These are phyloP conservation scores for Curvularia eragrostidis DNA, from an alignment of 2,329 filamentous ascomycete species.

Conservation along the genomic window DNA sequence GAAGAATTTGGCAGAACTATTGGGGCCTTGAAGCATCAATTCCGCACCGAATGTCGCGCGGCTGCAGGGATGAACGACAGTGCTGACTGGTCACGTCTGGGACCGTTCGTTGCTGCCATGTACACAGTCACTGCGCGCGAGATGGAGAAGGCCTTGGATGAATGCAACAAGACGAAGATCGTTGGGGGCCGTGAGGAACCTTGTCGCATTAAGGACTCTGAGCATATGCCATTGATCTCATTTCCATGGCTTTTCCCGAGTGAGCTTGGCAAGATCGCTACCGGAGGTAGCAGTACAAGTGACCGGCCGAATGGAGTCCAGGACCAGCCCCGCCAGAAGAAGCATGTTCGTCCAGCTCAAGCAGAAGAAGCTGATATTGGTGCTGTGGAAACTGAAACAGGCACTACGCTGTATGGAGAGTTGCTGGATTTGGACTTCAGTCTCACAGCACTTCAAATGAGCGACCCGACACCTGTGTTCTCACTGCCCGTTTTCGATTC, in stretches of 20 bases:
- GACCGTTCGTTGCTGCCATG: conserved; percentile 82
- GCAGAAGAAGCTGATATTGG: not conserved
- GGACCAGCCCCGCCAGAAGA: conserved; percentile 14
- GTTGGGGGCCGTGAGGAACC: conserved; percentile 51
- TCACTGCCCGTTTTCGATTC: not conserved
- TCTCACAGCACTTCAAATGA: not conserved
- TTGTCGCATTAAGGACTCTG: conserved; percentile 50
- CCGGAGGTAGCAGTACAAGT: conserved; percentile 26
- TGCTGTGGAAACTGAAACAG: conserved; percentile 42
- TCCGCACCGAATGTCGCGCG: conserved; percentile 70
- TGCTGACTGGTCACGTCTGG: conserved; percentile 57
- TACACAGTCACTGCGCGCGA: conserved; percentile 82
- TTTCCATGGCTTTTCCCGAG: conserved; percentile 91
- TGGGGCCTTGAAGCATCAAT: conserved; percentile 70
- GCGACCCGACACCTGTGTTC: not conserved
- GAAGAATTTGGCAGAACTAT: conserved; percentile 80
- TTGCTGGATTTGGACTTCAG: conserved; percentile 42
- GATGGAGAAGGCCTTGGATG: conserved; percentile 64
- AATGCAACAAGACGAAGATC: conserved; percentile 53
- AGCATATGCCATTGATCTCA: conserved; percentile 81
- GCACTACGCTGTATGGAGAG: conserved; percentile 46
- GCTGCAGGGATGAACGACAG: conserved; percentile 59
- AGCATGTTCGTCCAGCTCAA: conserved; percentile 1
- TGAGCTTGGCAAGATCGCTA: conserved; percentile 74
- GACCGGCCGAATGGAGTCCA: conserved; percentile 1